Conservation (phyloP, 495 filamentous ascomycete genomes). For the Penicillium malachiteum region DNA sequence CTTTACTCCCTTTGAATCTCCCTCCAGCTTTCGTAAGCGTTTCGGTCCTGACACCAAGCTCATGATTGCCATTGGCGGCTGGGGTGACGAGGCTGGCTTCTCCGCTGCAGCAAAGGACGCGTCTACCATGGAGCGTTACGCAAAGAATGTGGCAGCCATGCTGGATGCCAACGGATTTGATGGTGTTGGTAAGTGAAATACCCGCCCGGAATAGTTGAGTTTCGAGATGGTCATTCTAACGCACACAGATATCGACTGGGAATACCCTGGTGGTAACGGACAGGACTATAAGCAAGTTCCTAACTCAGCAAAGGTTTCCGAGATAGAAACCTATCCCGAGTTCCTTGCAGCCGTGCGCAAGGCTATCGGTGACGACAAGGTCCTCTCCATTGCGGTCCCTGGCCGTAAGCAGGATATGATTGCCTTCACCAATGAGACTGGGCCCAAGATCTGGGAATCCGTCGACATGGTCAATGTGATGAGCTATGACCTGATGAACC, state of each 20-base stretch:
- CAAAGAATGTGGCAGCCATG: conserved; percentile 64
- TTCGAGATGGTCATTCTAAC: conserved; percentile 23
- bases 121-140: conserved; percentile 54
- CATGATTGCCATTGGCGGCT: conserved; percentile 72
- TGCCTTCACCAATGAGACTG: conserved; percentile 62
- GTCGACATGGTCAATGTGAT: conserved; percentile 78
- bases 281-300: conserved; percentile 69
- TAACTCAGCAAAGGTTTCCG: conserved; percentile 58
- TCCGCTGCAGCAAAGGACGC: conserved; percentile 54
- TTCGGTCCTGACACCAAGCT: conserved; percentile 61
- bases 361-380: conserved; percentile 55
- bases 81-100: conserved; percentile 68
- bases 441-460: conserved; percentile 60
- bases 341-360: conserved; percentile 60
- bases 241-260: conserved; percentile 68
- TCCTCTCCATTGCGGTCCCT: conserved; percentile 70
- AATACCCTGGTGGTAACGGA: conserved; percentile 78
- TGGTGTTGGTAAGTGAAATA: conserved; percentile 40
- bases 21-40: conserved; percentile 54
- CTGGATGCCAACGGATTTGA: conserved; percentile 61
- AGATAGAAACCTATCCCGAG: conserved; percentile 64
- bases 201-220: background rate
- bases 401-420: conserved; percentile 70
- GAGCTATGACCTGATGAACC: conserved; percentile 79
- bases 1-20: conserved; percentile 60